Conservation (phyloP, 2,329 filamentous ascomycete genomes). For the Talaromyces islandicus region DNA sequence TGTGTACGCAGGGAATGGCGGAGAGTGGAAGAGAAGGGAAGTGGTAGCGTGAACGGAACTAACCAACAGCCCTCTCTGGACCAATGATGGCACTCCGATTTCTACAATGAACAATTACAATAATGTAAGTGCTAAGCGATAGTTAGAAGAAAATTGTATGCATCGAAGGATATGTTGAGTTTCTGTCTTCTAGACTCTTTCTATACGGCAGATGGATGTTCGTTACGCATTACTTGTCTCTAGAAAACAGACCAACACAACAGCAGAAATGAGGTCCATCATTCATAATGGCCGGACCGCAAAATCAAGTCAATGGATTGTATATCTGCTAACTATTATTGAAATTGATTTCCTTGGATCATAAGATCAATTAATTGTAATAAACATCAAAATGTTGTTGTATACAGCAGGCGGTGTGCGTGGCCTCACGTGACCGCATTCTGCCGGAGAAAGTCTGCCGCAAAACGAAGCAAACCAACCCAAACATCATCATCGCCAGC, state of each 20-base stretch:
- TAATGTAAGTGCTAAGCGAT: neutral
- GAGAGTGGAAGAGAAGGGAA: neutral
- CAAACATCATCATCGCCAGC: neutral
- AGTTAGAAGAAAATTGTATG: too few relatives aligned
- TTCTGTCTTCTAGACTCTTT: too few relatives aligned
- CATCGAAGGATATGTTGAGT: too few relatives aligned
- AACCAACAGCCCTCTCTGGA: neutral
- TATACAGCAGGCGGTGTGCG: neutral
- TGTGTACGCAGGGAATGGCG: neutral
- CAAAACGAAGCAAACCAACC: neutral
- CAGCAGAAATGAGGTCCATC: too few relatives aligned
- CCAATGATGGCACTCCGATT: neutral
- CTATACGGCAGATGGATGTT: too few relatives aligned
- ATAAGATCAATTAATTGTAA: neutral
- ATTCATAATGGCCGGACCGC: too few relatives aligned
- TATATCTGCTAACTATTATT: neutral
- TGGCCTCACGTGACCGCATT: neutral
- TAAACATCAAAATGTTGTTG: neutral
- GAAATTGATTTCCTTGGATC: neutral
- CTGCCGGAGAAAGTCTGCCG: neutral
- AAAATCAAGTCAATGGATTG: neutral
- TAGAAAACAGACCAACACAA: too few relatives aligned
- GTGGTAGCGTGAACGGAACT: neutral
- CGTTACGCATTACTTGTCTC: too few relatives aligned
- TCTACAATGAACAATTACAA: neutral